These are phyloP conservation scores for Suhomyces sp. DNA, from an alignment of 805 yeast species.

Conservation along the genomic window DNA sequence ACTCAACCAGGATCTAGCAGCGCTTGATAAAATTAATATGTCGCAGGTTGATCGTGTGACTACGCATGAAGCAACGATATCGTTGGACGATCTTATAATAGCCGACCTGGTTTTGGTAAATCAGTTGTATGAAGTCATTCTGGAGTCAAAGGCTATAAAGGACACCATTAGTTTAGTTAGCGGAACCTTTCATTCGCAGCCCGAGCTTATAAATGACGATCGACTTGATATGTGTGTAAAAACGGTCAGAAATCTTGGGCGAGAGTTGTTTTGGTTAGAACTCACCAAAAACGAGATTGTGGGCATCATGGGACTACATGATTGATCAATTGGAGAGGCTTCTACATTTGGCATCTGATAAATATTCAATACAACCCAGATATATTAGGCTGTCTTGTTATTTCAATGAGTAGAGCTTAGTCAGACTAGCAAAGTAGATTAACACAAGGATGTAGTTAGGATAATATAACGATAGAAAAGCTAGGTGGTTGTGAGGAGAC, in stretches of 20 bases:
- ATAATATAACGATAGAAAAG: no score
- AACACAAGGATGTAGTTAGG: neutral
- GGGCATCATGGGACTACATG: constrained; percentile 15
- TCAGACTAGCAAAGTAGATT: neutral
- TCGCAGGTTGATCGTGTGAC: constrained; percentile 16
- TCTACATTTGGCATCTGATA: no score
- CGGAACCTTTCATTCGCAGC: constrained; percentile 39
- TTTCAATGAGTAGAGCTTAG: no score
- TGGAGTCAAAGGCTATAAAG: constrained; percentile 67
- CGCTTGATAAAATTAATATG: constrained; percentile 24
- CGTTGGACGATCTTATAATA: constrained; percentile 34
- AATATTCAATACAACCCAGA: neutral
- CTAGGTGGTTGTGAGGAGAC: no score
- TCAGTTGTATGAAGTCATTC: constrained; percentile 61
- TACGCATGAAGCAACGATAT: constrained; percentile 12
- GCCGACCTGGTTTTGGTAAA: constrained; percentile 38
- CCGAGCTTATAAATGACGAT: constrained; percentile 33
- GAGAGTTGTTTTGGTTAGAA: constrained; percentile 44
- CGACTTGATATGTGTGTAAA: constrained; percentile 35
- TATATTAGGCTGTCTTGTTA: no score
- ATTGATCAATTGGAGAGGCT: no score
- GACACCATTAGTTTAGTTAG: constrained; percentile 63
- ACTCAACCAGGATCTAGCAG: constrained; percentile 25
- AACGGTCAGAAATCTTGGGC: constrained; percentile 32
- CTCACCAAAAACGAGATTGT: constrained; percentile 31